Conservation (phyloP, 139 green algal genomes). For the Diplosphaera chodatii region DNA sequence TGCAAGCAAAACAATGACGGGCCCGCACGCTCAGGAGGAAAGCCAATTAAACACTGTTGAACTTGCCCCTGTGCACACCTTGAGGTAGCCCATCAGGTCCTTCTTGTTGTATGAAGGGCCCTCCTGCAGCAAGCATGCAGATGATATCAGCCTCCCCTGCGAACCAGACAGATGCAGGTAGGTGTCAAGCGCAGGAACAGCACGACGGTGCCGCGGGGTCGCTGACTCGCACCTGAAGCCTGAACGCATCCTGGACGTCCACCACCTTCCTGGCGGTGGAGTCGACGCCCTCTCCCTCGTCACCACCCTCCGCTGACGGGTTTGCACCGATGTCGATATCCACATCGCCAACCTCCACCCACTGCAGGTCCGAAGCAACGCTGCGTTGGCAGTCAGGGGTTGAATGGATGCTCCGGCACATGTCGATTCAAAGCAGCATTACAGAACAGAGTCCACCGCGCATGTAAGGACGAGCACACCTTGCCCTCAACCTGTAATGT, state of each 20-base stretch:
- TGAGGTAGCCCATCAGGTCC: too few species aligned
- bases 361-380: conserved; percentile 22
- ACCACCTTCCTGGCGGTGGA: conserved; percentile 32
- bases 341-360: conserved; percentile 34
- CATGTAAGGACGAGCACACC: background rate
- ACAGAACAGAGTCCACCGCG: background rate
- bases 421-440: too few species aligned
- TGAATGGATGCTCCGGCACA: too few species aligned
- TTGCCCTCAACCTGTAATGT: background rate
- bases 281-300: conserved; percentile 44
- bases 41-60: too few species aligned
- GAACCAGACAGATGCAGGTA: too few species aligned
- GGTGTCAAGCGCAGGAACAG: too few species aligned
- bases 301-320: conserved; percentile 45
- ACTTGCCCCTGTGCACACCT: too few species aligned
- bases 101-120: conserved; percentile 55
- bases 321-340: conserved; percentile 60
- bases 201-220: too few species aligned
- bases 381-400: too few species aligned
- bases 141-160: too few species aligned
- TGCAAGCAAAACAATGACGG: too few species aligned
- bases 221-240: conserved; percentile 25
- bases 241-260: conserved; percentile 54
- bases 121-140: conserved; percentile 27
- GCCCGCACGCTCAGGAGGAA: too few species aligned